A percentile compares a stretch with the other conserved stretches of the same genome.
phyloP scores from a whole-genome alignment of 2,329 filamentous ascomycete species.

The Monilinia laxa region DNA sequence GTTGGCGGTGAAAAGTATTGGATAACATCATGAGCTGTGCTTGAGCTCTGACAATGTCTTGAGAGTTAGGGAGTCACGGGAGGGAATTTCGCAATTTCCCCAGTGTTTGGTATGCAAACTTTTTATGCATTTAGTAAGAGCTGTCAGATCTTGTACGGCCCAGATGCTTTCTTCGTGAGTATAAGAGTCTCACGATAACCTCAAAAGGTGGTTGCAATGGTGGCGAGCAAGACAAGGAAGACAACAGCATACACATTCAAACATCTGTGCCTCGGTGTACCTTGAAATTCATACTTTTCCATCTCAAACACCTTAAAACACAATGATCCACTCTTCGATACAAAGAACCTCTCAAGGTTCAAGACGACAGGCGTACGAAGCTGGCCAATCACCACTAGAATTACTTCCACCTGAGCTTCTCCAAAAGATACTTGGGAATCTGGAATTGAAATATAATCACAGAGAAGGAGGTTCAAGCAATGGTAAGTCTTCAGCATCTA shows the following conservation, averaged over 20 bases:
- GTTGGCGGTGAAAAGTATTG: conserved; percentile 22
- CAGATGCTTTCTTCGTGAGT: background rate
- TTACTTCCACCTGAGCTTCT: conserved; percentile 66
- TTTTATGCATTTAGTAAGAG: conserved; percentile 14
- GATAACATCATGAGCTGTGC: conserved; percentile 12
- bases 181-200: conserved; percentile 18
- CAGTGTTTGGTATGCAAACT: conserved; percentile 12
- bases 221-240: background rate
- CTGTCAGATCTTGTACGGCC: background rate
- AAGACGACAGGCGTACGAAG: background rate
- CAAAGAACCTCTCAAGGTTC: background rate
- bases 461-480: conserved; percentile 10
- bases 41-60: conserved; percentile 21
- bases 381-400: conserved; percentile 55
- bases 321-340: background rate
- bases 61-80: conserved; percentile 20
- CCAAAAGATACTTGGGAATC: conserved; percentile 49
- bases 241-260: background rate
- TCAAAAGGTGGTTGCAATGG: background rate
- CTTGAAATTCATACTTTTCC: background rate
- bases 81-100: conserved; percentile 16
- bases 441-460: conserved; percentile 8
- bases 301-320: background rate
- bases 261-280: background rate
- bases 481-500: conserved; percentile 4